A percentile compares a stretch with the other conserved stretches of the same genome.
Evolutionary conservation across 1,284 basidiomycete species (phyloP).

Genomic region (Austroboletus niveus): DNA sequence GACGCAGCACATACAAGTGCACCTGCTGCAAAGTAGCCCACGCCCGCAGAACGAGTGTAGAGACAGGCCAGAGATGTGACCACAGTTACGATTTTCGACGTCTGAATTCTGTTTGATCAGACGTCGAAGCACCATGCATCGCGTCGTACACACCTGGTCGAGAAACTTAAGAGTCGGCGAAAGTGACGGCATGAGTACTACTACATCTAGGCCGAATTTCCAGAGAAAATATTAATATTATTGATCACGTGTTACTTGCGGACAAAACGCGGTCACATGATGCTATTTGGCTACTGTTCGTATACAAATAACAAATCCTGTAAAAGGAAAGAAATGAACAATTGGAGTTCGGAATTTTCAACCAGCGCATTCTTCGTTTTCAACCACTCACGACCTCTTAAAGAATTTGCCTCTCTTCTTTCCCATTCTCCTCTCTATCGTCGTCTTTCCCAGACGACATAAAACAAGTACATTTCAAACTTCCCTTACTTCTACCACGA

Average conservation of each 20-base stretch:
- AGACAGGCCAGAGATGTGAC: slow-evolving; percentile 57
- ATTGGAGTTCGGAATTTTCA: slow-evolving; percentile 32
- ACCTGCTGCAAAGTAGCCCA: slow-evolving; percentile 66
- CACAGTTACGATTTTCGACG: slow-evolving; percentile 46
- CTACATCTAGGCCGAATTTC: no score
- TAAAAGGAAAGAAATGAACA: slow-evolving; percentile 28
- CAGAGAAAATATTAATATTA: neutral
- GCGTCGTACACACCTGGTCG: slow-evolving; percentile 30
- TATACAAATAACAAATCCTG: slow-evolving; percentile 28
- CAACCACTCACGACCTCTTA: slow-evolving; percentile 12
- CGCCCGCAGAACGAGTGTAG: slow-evolving; percentile 67
- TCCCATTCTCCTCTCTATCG: slow-evolving; percentile 9
- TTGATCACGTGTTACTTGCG: slow-evolving; percentile 17
- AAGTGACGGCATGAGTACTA: slow-evolving; percentile 2
- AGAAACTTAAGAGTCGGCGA: slow-evolving; percentile 28
- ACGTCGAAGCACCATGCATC: neutral
- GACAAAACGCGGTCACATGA: slow-evolving; percentile 34
- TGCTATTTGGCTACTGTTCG: slow-evolving; percentile 29
- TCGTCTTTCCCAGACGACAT: slow-evolving; percentile 22
- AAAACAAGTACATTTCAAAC: slow-evolving; percentile 6
- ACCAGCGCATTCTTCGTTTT: slow-evolving; percentile 24
- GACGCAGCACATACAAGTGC: slow-evolving; percentile 59
- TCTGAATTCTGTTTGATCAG: slow-evolving; percentile 19
- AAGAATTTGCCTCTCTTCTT: slow-evolving; percentile 8
- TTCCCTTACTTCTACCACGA: slow-evolving; percentile 56